These are phyloP conservation scores for Casuarina equisetifolia DNA, from an alignment of 306 rosid species.

Conservation along the genomic window DNA sequence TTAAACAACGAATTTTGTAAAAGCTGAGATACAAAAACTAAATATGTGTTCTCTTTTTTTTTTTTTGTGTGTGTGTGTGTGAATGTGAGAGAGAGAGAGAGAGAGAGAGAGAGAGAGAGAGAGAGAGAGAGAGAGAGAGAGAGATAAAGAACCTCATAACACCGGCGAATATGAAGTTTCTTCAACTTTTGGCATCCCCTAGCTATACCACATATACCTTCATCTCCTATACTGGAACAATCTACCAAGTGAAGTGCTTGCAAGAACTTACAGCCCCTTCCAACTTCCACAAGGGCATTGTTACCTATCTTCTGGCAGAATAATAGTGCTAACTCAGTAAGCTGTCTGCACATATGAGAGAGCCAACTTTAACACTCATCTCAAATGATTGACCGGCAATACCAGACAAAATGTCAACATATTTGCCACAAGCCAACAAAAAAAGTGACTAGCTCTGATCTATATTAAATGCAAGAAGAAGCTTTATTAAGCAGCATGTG, in stretches of 20 bases:
- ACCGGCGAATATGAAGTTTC: conserved; percentile 88
- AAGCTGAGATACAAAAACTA: conserved; percentile 9
- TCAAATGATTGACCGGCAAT: conserved; percentile 5
- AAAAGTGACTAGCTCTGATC: not conserved
- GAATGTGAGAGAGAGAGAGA: not conserved
- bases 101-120: not conserved
- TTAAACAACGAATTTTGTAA: not conserved
- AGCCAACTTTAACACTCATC: conserved; percentile 29
- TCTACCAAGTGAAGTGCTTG: conserved; percentile 92
- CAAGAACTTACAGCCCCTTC: conserved; percentile 81
- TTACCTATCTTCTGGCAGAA: conserved; percentile 86
- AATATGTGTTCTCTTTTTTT: not conserved
- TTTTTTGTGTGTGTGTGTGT: no score
- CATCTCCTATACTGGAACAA: conserved; percentile 91
- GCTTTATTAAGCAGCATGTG: not conserved
- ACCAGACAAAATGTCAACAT: conserved; percentile 13
- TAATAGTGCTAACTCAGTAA: conserved; percentile 72
- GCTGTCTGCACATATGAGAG: conserved; percentile 51
- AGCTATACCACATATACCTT: conserved; percentile 81
- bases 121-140: conserved; percentile 6
- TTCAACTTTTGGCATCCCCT: conserved; percentile 79
- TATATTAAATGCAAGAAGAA: not conserved
- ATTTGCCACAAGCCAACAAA: not conserved
- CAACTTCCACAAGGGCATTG: conserved; percentile 71
- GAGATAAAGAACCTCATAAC: conserved; percentile 70